These are phyloP conservation scores for Pachysandra terminalis DNA, from an alignment of 164 flowering plant species.

Conservation along the genomic window DNA sequence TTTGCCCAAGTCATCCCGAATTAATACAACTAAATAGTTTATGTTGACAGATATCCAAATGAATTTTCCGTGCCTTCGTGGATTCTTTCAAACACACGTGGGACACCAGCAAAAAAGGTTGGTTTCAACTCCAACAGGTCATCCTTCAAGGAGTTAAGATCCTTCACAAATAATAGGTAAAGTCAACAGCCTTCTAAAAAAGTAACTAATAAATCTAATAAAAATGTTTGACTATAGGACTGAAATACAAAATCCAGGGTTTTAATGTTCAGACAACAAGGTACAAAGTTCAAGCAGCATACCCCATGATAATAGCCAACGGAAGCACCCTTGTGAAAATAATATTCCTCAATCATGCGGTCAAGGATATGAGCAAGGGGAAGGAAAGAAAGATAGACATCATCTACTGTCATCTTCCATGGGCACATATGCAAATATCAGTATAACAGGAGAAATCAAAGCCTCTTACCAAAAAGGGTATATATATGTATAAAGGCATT, in stretches of 20 bases:
- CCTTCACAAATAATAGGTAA: slow-evolving; percentile 35
- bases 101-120: slow-evolving; percentile 89
- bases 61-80: slow-evolving; percentile 60
- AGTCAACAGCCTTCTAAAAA: not conserved
- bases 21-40: slow-evolving; percentile 5
- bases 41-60: not conserved
- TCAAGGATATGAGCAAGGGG: slow-evolving; percentile 98
- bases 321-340: slow-evolving; percentile 88
- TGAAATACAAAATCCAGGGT: not conserved
- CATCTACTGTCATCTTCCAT: slow-evolving; percentile 81
- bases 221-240: not conserved
- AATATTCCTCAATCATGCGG: slow-evolving; percentile 88
- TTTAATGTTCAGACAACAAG: not conserved
- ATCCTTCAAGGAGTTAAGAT: slow-evolving; percentile 66
- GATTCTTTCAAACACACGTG: slow-evolving; percentile 85
- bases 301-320: slow-evolving; percentile 98
- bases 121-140: slow-evolving; percentile 91
- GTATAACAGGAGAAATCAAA: slow-evolving; percentile 4
- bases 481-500: not conserved
- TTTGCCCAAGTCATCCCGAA: not conserved
- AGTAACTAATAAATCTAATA: not conserved
- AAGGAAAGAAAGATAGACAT: slow-evolving; percentile 88
- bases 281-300: slow-evolving; percentile 16
- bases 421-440: slow-evolving; percentile 10
- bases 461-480: not conserved